Evolutionary conservation across 192 early-diverging fungal species (phyloP), one percentile per base, ranked within the genome.

Genomic region (Borealophlyctis nickersoniae): DNA sequence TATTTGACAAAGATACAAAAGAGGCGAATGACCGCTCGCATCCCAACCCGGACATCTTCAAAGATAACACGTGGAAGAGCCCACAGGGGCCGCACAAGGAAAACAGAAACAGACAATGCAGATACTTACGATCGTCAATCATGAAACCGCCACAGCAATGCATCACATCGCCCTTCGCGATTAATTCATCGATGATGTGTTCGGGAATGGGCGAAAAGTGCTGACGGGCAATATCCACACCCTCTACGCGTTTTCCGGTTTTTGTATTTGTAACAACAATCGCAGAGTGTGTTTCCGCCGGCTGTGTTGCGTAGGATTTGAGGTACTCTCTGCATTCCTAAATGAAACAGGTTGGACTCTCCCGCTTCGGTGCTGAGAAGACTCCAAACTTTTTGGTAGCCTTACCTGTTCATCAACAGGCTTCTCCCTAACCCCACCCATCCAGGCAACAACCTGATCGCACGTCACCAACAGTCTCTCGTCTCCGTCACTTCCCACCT

Each of bases 111-210:
- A 22, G 22, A 62, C 60, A 55, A 0, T 19, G 52, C 16, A 68
- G 48, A 45, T 36, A 58, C 59, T 9, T 63, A 75, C 73, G 73
- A 36, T 82, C 78, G 34, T 83, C 81, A 51, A 83, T 74, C 63
- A 76, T 72, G 71, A 83, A 80, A 19, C 77, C 81, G 24, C 81
- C 81, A 28, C 52, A 52, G 58, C 77, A 78, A 22, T 72, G 49
- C 70, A 77, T 78, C 3, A 83, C 71, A 26, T 71, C 58, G 7
- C 81, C 78, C 39, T 76, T 70, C 14, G 33, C 58, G 19, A 83
- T 76, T 26, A 78, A 45, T 64, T n/a, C 63, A 51, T 75, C 73
- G 30, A 80, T 72, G 29, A 78, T 69, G 3, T 36, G 28, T 26
- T 64, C 67, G 5, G 78, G 76, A 30, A 83, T 64, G 9, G 62